Percentiles rank a stretch among this genome's conserved stretches.
Conservation (phyloP, 192 early-diverging fungal genomes). For the Coemansia sp. region DNA sequence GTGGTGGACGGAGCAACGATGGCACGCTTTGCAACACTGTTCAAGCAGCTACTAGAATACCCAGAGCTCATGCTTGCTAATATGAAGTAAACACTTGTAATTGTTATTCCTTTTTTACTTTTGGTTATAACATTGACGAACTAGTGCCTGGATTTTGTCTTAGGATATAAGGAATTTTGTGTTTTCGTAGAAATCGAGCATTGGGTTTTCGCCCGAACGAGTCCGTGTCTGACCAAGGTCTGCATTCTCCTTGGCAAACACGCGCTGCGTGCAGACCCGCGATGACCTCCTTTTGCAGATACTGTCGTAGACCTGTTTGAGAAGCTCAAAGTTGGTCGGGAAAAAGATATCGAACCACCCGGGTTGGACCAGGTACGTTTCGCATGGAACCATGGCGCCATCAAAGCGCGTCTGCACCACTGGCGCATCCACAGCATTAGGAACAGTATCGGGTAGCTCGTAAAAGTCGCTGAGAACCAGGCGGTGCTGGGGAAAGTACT, state of each 20-base stretch:
- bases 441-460: constrained; percentile 77
- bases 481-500: constrained; percentile 82
- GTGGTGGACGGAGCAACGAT: constrained; percentile 96
- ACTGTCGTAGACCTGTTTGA: constrained; percentile 72
- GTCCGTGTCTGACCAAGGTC: constrained; percentile 76
- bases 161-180: constrained; percentile 61
- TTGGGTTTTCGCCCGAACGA: constrained; percentile 88
- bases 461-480: constrained; percentile 91
- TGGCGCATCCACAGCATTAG: constrained; percentile 74
- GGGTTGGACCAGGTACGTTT: constrained; percentile 95
- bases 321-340: constrained; percentile 92
- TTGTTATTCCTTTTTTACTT: background rate
- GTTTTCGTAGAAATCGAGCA: constrained; percentile 96
- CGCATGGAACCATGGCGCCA: constrained; percentile 90
- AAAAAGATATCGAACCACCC: constrained; percentile 99
- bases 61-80: constrained; percentile 73
- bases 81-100: constrained; percentile 34
- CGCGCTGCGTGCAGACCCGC: constrained; percentile 66
- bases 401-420: constrained; percentile 94
- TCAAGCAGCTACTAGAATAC: constrained; percentile 86
- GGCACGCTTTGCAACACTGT: constrained; percentile 83
- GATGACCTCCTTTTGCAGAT: constrained; percentile 55
- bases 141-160: background rate
- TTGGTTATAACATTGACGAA: background rate
- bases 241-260: constrained; percentile 77